Percentiles rank a stretch among this genome's conserved stretches.
Conservation (phyloP, 2,329 filamentous ascomycete genomes). For the Alternaria sp. region DNA sequence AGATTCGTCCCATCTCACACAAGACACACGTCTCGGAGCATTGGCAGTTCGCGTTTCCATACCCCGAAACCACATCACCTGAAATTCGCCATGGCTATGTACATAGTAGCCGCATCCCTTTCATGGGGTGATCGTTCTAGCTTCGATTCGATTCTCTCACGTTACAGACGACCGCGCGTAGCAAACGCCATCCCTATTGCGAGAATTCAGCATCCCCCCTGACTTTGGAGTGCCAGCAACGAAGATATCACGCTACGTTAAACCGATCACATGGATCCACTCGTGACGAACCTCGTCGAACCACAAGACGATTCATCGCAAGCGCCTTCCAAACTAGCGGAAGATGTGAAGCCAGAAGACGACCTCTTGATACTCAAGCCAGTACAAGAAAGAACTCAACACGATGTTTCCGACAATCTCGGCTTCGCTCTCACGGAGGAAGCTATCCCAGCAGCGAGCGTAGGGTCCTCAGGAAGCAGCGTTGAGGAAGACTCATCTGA, state of each 20-base stretch:
- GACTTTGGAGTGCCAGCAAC: neutral
- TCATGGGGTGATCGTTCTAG: neutral
- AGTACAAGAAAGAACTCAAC: neutral
- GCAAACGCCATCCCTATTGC: neutral
- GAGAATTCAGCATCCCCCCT: neutral
- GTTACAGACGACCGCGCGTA: neutral
- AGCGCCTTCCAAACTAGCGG: neutral
- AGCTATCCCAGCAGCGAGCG: neutral
- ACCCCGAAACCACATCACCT: neutral
- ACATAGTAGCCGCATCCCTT: neutral
- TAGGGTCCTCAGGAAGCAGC: neutral
- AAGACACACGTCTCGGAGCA: neutral
- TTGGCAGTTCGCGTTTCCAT: neutral
- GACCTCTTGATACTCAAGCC: neutral
- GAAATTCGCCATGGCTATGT: neutral
- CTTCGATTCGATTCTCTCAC: neutral
- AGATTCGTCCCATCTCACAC: neutral
- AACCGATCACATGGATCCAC: neutral
- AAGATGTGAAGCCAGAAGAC: neutral
- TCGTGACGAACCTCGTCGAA: neutral
- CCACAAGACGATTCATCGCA: neutral
- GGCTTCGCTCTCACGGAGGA: neutral
- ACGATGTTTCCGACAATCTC: neutral
- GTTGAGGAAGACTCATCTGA: neutral
- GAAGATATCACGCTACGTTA: neutral